A percentile compares a stretch with the other conserved stretches of the same genome.
phyloP scores from a whole-genome alignment of 352 stramenopile species.

The Globisporangium cylindrosporum region DNA sequence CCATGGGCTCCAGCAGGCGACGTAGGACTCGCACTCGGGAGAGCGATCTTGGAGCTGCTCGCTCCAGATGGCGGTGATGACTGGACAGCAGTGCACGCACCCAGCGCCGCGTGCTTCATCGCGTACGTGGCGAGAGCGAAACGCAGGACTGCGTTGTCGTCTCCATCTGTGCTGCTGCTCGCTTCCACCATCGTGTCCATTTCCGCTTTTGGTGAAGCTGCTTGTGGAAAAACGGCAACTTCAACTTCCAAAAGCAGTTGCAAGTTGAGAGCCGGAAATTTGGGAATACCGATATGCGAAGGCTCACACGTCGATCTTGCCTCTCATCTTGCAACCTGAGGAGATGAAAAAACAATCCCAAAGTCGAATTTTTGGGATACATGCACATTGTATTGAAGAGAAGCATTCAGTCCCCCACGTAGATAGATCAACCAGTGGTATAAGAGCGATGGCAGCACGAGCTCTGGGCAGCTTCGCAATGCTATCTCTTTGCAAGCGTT shows the following conservation, averaged over 20 bases:
- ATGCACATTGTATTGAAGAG: neutral
- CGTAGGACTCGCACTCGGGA: neutral
- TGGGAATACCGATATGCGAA: neutral
- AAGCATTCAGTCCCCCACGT: neutral
- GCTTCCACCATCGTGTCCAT: constrained; percentile 2
- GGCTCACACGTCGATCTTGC: no score
- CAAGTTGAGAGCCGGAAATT: neutral
- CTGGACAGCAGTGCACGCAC: neutral
- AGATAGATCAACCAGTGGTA: no score
- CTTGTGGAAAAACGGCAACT: constrained; percentile 18
- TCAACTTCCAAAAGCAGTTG: constrained; percentile 18
- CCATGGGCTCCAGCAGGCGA: neutral
- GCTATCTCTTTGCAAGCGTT: neutral
- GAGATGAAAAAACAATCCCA: neutral
- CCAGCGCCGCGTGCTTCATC: constrained; percentile 19
- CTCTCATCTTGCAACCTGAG: neutral
- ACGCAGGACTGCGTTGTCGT: constrained; percentile 19
- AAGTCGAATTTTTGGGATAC: neutral
- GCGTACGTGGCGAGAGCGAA: constrained; percentile 32
- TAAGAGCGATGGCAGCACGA: neutral
- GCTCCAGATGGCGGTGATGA: neutral
- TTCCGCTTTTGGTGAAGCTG: neutral
- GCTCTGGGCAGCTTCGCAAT: neutral
- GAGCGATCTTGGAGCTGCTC: neutral
- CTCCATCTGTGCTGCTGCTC: neutral